phyloP scores from a whole-genome alignment of 805 yeast genomes.

The Suhomyces prunicola region DNA sequence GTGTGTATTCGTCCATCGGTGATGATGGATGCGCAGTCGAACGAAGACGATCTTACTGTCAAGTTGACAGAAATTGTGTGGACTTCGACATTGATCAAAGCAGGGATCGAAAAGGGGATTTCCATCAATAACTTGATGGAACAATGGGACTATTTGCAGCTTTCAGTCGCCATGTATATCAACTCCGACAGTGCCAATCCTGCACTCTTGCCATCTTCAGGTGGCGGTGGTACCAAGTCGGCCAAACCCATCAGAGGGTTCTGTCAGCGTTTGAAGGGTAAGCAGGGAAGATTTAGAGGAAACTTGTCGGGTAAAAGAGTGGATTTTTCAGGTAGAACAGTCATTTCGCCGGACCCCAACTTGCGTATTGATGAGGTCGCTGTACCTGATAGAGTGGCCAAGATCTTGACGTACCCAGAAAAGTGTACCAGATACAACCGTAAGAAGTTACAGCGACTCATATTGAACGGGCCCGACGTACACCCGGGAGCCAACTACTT shows the following conservation, averaged over 20 bases:
- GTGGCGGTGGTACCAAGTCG: conserved; percentile 50
- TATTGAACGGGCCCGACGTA: conserved; percentile 78
- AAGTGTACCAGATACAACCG: conserved; percentile 85
- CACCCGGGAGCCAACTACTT: conserved; percentile 98
- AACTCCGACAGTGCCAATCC: conserved; percentile 92
- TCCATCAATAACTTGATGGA: conserved; percentile 93
- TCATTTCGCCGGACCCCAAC: conserved; percentile 98
- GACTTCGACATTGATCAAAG: conserved; percentile 91
- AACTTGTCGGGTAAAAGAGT: conserved; percentile 97
- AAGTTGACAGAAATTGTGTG: conserved; percentile 94
- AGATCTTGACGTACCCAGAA: conserved; percentile 94
- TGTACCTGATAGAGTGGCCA: conserved; percentile 95
- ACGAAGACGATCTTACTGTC: conserved; percentile 96
- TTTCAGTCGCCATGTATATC: conserved; percentile 95
- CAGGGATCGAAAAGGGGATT: conserved; percentile 94
- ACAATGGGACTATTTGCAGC: conserved; percentile 96
- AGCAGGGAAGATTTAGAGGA: conserved; percentile 98
- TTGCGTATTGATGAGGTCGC: conserved; percentile 95
- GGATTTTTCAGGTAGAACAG: conserved; percentile 97
- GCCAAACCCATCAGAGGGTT: conserved; percentile 88
- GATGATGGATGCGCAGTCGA: conserved; percentile 84
- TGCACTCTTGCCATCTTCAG: conserved; percentile 67
- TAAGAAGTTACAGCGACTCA: conserved; percentile 67
- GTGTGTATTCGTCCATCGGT: conserved; percentile 98
- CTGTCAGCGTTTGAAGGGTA: conserved; percentile 96